Percentiles rank a stretch among this genome's conserved stretches.
Conservation (phyloP, 768 basidiomycete species). For the Podaxis mareebaensis region DNA sequence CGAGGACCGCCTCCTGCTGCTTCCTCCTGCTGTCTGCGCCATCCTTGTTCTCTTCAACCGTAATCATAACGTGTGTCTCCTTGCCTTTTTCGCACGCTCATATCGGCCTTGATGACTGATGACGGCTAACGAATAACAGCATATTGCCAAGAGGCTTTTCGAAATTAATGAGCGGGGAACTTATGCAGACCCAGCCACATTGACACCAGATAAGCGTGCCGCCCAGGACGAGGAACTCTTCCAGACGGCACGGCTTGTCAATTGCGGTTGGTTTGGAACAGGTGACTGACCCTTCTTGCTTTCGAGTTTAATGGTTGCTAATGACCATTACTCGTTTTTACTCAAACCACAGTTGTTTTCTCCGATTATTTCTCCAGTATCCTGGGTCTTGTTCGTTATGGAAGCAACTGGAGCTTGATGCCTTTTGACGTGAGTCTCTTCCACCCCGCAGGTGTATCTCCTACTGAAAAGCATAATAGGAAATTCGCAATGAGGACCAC, state of each 20-base stretch:
- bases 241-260: conserved; percentile 76
- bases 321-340: not conserved
- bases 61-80: conserved; percentile 76
- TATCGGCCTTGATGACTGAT: not conserved
- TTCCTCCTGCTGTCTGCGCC: conserved; percentile 76
- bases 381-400: conserved; percentile 74
- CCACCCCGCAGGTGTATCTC: not conserved
- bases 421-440: conserved; percentile 60
- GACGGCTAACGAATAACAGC: conserved; percentile 40
- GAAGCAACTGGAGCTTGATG: conserved; percentile 74
- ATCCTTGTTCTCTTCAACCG: conserved; percentile 85
- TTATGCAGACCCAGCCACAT: conserved; percentile 54
- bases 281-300: conserved; percentile 28
- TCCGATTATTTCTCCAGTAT: conserved; percentile 84
- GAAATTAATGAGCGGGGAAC: conserved; percentile 79
- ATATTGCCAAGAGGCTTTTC: conserved; percentile 74
- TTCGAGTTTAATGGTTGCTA: conserved; percentile 1
- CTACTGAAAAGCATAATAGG: conserved; percentile 34
- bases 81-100: not conserved
- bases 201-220: conserved; percentile 38
- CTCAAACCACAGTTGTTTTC: conserved; percentile 52
- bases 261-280: conserved; percentile 78
- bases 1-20: conserved; percentile 73
- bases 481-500: conserved; percentile 66
- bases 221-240: conserved; percentile 80